Evolutionary conservation across 106 monocot species (phyloP), one percentile per base, ranked within the genome.

Genomic region (Platanthera zijinensis): DNA sequence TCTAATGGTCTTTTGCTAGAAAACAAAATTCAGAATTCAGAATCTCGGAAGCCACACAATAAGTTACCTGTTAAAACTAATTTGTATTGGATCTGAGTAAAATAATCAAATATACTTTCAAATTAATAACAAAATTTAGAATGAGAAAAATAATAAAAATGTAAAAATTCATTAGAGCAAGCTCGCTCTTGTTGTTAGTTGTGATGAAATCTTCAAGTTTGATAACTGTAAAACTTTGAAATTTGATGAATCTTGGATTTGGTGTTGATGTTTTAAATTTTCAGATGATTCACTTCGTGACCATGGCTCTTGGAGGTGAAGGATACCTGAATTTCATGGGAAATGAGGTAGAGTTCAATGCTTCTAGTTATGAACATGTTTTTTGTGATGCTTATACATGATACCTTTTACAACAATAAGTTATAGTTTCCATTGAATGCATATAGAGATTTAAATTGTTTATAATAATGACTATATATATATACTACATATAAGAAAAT

Each of bases 311-410:
- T 57, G 95, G 95, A 66, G 95, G 95, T 61, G 92, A 95, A 86
- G 95, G 95, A 22, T 95, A 95, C 78, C 80, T 95, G 22, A 95
- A 95, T 85, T 95, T 95, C 75, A 92, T 95, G 95, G 95, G 95
- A 76, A 95, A 95, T 79, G 95, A 95, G 95, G 95, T 95, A 81
- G 45, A 10, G 8, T 3, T 50, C 49, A 1, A 30, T 54, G 5
- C 8, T 61, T 59, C 15, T 39, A 46, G 13, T 69, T 69, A 5
- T 69, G 62, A 63, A 25, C 62, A 19, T 63, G 62, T 63, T 63
- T 63, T 59, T 25, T 63, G 21, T 25, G 10, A 25, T 63, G 22
- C 21, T 63, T 63, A 21, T 28, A 22, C 62, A 21, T 63, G 39
- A 39, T 53, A 13, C 52, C 11, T 25, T 62, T 21, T 62, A 62